phyloP scores from a whole-genome alignment of 352 stramenopile species.

The Phytopythium helicoides region DNA sequence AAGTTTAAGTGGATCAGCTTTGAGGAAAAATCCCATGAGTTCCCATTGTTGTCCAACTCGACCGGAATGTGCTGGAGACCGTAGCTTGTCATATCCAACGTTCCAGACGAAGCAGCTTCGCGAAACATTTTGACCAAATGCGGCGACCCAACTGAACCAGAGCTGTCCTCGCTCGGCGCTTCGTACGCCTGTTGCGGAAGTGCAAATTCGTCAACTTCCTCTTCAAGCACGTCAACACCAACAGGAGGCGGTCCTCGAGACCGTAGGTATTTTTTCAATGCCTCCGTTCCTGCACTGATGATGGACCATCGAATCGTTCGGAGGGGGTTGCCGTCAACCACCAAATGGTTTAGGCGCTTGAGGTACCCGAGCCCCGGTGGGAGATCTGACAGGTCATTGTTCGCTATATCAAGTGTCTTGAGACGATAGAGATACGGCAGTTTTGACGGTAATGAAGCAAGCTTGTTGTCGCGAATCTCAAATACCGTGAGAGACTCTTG shows the following conservation, averaged over 20 bases:
- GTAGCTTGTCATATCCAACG: conserved; percentile 43
- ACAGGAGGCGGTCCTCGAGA: conserved; percentile 56
- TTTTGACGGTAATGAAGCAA: conserved; percentile 44
- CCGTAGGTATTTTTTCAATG: conserved; percentile 83
- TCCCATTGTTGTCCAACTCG: conserved; percentile 19
- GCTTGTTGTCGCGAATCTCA: conserved; percentile 83
- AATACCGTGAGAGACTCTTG: conserved; percentile 73
- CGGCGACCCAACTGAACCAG: conserved; percentile 1
- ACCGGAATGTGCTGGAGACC: conserved; percentile 25
- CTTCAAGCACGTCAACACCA: conserved; percentile 60
- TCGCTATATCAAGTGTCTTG: conserved; percentile 80
- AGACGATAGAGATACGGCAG: conserved; percentile 57
- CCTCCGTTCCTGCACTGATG: conserved; percentile 60
- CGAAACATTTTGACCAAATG: conserved; percentile 32
- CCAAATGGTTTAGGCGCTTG: conserved; percentile 72
- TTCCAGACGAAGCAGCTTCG: conserved; percentile 54
- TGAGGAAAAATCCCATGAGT: conserved; percentile 33
- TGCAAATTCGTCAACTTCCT: conserved; percentile 66
- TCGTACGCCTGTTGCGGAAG: conserved; percentile 7
- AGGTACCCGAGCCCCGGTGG: conserved; percentile 76
- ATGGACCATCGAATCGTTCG: conserved; percentile 66
- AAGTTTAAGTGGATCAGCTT: conserved; percentile 66
- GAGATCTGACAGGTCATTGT: conserved; percentile 80
- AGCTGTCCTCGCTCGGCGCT: background rate
- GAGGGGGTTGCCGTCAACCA: conserved; percentile 75